Base-by-base conservation (phyloP, 805 yeast genomes). In the Peterozyma xylosa region DNA sequence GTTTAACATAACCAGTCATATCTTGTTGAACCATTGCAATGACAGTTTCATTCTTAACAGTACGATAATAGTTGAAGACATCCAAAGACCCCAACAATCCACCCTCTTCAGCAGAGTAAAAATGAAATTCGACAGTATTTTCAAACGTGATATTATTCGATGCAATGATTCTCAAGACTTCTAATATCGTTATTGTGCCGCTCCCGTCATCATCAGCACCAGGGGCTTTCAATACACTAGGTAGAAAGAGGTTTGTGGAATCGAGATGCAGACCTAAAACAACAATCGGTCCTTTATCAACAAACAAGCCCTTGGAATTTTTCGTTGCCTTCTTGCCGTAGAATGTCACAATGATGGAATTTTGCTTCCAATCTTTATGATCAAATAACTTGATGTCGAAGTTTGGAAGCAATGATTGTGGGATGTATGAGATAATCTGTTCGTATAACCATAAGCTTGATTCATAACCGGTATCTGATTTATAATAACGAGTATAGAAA, bases 171-270 rank as follows among this genome's bases (percentile, higher is more conserved):
- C 93, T 72, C 53, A 89, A 72, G 1, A 89, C 79, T 59, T 89
- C 95, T 43, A 89, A 61, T 30, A 77, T 74, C 2, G 95, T 82
- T 3, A 83, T 80, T 4, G 90, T 82, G 9, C 97, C 98, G 3
- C 90, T 78, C 2, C 96, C 95, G 60, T 90, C 86, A 58, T 91
- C 98, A 58, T 91, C 98, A 3, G 96, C 97, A 2, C 98, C 98
- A 1, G 96, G 96, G 0, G 96, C 87, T 18, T 78, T 71, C 50
- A 84, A 57, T 15, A 79, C 49, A 37, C 70, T 70, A 9, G 96
- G 96, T 45, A 86, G 70, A 37, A 86, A 51, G 44, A 86, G 67
- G 58, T 87, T 88, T 50, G 82, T 73, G 2, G 95, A 83, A 59
- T 91, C 98, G 57, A 83, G 86, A 64, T 91, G 98, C 21, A 95